Base-by-base conservation (phyloP, 441 rosid species). In the Capsella rubella region DNA sequence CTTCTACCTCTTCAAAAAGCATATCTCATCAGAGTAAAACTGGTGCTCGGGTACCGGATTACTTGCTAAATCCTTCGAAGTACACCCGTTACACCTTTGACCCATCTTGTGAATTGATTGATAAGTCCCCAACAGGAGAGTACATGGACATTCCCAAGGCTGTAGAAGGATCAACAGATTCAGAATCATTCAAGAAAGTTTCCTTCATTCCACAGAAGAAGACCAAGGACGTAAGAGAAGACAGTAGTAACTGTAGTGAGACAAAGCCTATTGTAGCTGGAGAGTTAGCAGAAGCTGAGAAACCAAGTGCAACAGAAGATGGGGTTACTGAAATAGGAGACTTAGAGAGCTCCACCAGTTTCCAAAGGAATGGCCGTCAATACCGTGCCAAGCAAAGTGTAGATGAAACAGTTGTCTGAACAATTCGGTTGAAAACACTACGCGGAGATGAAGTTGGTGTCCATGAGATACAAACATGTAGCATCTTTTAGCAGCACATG, bases 151-250 rank as follows among this genome's bases (percentile, higher is more conserved):
- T 51, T 34, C 75, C 82, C 54, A 55, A 78, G 69, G 71, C 35
- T 64, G 75, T 56, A 56, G 64, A 77, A 74, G 64, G 32, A 45
- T 66, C 66, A 8, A 76, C 66, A 45, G 82, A 69, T 50, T 58
- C 60, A 3, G 77, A 47, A 21, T 47, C 73, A 3, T 18, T 84
- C 74, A 2, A 70, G 55, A 73, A 78, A 0, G 79, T 81, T 32
- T 71, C 80, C n/a, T 86, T 84, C 63, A 72, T 77, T 34, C 81
- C 87, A 4, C 78, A 82, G 83, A 84, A 79, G 50, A 86, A 74
- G 67, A 42, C 57, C 0, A 39, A 50, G 14, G 72, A 56, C 13
- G 25, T 54, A 12, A 58, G 70, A 54, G 78, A 64, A 55, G 78
- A 16, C 32, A 39, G 59, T 62, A 60, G 63, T 13, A 12, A 31